These are phyloP conservation scores for Phytophthora litchii DNA, from an alignment of 352 stramenopile species.

Conservation along the genomic window DNA sequence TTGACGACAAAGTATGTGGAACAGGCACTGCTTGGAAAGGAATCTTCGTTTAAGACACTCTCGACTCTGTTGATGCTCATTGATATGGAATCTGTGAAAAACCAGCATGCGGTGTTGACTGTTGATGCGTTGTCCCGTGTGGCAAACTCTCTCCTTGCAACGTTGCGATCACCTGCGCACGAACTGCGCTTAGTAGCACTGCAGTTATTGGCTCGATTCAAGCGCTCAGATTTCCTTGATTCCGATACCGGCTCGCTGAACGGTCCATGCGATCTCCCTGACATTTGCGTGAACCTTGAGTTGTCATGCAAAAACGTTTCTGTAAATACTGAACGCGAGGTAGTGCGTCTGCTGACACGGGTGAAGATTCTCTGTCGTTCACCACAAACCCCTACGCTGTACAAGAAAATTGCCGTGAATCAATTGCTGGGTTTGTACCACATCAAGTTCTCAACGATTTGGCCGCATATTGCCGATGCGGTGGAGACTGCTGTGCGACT, in stretches of 20 bases:
- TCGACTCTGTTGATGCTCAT: slow-evolving; percentile 65
- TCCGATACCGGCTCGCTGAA: slow-evolving; percentile 46
- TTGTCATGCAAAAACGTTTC: slow-evolving; percentile 51
- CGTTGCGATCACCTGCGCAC: slow-evolving; percentile 73
- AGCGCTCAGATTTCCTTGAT: slow-evolving; percentile 60
- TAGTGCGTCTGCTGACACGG: slow-evolving; percentile 78
- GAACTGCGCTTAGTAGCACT: slow-evolving; percentile 71
- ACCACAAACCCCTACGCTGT: slow-evolving; percentile 70
- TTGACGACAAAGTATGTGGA: slow-evolving; percentile 40
- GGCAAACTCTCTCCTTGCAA: slow-evolving; percentile 48
- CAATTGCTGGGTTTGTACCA: slow-evolving; percentile 86
- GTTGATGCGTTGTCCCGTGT: slow-evolving; percentile 38
- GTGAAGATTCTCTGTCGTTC: slow-evolving; percentile 81
- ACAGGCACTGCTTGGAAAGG: slow-evolving; percentile 45
- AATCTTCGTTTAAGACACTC: slow-evolving; percentile 62
- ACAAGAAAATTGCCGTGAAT: slow-evolving; percentile 80
- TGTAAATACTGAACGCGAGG: slow-evolving; percentile 84
- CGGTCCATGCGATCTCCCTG: slow-evolving; percentile 71
- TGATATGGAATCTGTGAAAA: slow-evolving; percentile 58
- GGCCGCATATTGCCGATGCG: slow-evolving; percentile 77
- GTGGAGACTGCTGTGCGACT: slow-evolving; percentile 59
- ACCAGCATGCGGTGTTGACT: slow-evolving; percentile 55
- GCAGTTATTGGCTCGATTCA: slow-evolving; percentile 63
- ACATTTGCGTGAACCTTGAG: slow-evolving; percentile 74
- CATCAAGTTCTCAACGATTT: slow-evolving; percentile 90